These are phyloP conservation scores for Zygosaccharomyces sapae DNA, from an alignment of 1,139 yeast species.

Conservation along the genomic window DNA sequence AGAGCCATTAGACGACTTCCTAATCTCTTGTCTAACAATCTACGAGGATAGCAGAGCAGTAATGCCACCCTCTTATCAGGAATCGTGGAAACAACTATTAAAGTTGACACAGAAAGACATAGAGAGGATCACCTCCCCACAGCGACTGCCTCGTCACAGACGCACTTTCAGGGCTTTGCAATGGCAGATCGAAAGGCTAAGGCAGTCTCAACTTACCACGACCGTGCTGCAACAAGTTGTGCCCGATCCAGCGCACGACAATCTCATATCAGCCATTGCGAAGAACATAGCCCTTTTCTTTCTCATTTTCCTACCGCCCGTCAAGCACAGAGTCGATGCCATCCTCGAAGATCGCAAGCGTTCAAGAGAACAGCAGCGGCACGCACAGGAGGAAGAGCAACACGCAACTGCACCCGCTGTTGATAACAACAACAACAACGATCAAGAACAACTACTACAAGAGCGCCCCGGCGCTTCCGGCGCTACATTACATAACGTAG, in stretches of 20 bases:
- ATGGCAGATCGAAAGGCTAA: conserved; percentile 6
- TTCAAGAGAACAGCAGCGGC: conserved; percentile 3
- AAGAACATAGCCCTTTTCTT: conserved; percentile 28
- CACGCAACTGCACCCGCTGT: not conserved
- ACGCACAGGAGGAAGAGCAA: not conserved
- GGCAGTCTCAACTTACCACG: conserved; percentile 14
- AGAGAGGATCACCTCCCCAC: conserved; percentile 7
- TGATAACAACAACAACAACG: conserved; percentile 1
- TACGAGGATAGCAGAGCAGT: conserved; percentile 13
- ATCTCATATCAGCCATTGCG: conserved; percentile 15
- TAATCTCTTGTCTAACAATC: conserved; percentile 10
- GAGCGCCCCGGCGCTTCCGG: conserved; percentile 12
- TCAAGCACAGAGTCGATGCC: conserved; percentile 18
- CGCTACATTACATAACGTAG: conserved; percentile 6
- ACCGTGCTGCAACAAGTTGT: conserved; percentile 21
- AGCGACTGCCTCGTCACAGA: conserved; percentile 12
- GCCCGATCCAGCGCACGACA: conserved; percentile 27
- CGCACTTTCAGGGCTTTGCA: conserved; percentile 7
- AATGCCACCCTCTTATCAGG: conserved; percentile 12
- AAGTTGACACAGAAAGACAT: conserved; percentile 11
- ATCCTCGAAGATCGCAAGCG: conserved; percentile 17
- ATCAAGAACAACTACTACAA: conserved; percentile 5
- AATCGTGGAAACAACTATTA: conserved; percentile 14
- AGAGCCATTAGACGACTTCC: conserved; percentile 12
- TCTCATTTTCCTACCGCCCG: conserved; percentile 23